Conservation (phyloP, 2,329 filamentous ascomycete species). For the Mycosphaerella sp. region DNA sequence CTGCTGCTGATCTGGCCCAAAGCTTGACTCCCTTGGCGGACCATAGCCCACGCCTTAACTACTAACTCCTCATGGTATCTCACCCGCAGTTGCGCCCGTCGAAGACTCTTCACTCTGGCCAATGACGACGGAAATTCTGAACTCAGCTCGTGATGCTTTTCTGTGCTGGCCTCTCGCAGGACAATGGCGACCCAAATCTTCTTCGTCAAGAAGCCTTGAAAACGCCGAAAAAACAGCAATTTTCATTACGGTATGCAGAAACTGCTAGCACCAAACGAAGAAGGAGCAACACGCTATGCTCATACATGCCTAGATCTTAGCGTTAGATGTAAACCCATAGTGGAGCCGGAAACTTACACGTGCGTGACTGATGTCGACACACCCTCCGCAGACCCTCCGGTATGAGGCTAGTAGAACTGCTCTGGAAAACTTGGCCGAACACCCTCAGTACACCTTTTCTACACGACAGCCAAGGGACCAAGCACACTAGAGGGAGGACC, state of each 20-base stretch:
- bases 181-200: neutral
- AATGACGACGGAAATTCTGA: neutral
- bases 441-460: neutral
- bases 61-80: conserved; percentile 3
- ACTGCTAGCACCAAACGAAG: too few relatives aligned
- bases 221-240: too few relatives aligned
- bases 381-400: neutral
- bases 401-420: neutral
- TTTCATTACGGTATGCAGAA: too few relatives aligned
- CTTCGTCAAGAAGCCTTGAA: neutral
- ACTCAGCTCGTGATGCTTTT: neutral
- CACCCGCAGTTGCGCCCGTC: neutral
- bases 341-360: neutral
- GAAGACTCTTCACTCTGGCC: neutral
- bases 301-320: neutral
- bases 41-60: neutral
- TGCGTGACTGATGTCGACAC: neutral
- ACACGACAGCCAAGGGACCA: neutral
- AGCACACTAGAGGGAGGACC: neutral
- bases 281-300: neutral
- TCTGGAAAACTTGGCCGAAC: neutral
- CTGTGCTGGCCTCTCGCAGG: neutral
- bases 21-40: conserved; percentile 8
- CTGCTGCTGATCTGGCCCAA: neutral
- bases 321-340: neutral